Percentiles rank a stretch among this genome's conserved stretches.
These are phyloP conservation scores for Powellomyces hirtus DNA, from an alignment of 192 early-diverging fungal species.

Conservation along the genomic window DNA sequence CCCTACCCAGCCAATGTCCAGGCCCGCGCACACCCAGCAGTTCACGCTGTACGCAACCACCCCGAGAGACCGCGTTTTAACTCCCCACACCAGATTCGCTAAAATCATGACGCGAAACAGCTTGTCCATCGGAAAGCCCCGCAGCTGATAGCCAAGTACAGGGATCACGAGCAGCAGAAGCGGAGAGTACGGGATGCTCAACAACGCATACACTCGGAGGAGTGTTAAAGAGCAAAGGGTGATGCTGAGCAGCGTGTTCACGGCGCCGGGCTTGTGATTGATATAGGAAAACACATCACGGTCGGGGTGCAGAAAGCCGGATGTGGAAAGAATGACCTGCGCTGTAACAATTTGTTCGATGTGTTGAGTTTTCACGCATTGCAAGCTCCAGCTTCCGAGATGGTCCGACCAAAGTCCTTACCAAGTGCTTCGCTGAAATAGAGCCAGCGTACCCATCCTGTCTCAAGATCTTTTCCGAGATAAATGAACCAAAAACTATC, in stretches of 20 bases:
- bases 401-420: no score
- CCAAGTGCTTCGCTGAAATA: no score
- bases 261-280: not conserved
- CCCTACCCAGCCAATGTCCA: not conserved
- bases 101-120: not conserved
- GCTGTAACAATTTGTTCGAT: no score
- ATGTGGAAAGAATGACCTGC: not conserved
- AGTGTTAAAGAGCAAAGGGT: not conserved
- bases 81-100: conserved; percentile 6
- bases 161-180: not conserved
- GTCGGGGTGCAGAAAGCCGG: not conserved
- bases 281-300: not conserved
- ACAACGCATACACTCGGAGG: not conserved
- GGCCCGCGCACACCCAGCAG: not conserved
- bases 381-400: no score
- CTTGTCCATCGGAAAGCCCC: not conserved
- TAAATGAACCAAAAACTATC: no score
- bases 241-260: not conserved
- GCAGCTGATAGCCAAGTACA: not conserved
- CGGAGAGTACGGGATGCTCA: not conserved
- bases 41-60: conserved; percentile 10
- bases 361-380: no score
- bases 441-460: no score
- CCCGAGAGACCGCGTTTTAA: not conserved
- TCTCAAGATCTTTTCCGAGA: no score